These are phyloP conservation scores for Gnomoniopsis sp. DNA, from an alignment of 2,329 filamentous ascomycete genomes.

Conservation along the genomic window DNA sequence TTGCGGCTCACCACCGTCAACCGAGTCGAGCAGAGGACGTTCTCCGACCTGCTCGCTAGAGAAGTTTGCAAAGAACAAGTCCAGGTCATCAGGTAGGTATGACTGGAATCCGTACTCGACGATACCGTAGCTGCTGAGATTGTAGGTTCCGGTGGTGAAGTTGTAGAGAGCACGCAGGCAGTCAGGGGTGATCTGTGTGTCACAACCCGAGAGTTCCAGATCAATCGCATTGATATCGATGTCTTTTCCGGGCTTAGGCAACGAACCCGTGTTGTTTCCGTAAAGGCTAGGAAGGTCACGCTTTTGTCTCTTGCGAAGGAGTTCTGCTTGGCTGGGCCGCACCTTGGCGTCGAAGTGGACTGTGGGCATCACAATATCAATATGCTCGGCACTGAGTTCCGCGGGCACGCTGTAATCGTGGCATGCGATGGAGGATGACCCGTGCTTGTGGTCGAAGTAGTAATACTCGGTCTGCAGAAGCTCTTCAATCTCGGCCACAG, in stretches of 20 bases:
- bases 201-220: slow-evolving; percentile 13
- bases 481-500: slow-evolving; percentile 13
- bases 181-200: slow-evolving; percentile 12
- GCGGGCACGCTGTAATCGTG: slow-evolving; percentile 15
- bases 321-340: slow-evolving; percentile 1
- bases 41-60: slow-evolving; percentile 7
- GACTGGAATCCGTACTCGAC: slow-evolving; percentile 18
- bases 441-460: slow-evolving; percentile 13
- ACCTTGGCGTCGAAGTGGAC: slow-evolving; percentile 14
- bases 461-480: slow-evolving; percentile 18
- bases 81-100: slow-evolving; percentile 11
- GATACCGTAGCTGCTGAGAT: slow-evolving; percentile 16
- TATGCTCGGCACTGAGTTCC: slow-evolving; percentile 11
- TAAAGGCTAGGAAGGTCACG: slow-evolving; percentile 8
- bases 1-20: slow-evolving; percentile 16
- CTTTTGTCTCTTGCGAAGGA: slow-evolving; percentile 11
- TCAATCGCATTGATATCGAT: slow-evolving; percentile 8
- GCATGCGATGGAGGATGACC: slow-evolving; percentile 13
- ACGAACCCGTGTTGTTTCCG: slow-evolving; percentile 11
- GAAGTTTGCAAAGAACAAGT: slow-evolving; percentile 15
- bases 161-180: slow-evolving; percentile 17
- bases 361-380: slow-evolving; percentile 16
- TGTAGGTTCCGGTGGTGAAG: slow-evolving; percentile 8
- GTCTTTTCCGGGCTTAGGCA: slow-evolving; percentile 13
- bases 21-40: slow-evolving; percentile 9